These are phyloP conservation scores for Aspergillus ochraceus DNA, from an alignment of 2,329 filamentous ascomycete genomes.

Conservation along the genomic window DNA sequence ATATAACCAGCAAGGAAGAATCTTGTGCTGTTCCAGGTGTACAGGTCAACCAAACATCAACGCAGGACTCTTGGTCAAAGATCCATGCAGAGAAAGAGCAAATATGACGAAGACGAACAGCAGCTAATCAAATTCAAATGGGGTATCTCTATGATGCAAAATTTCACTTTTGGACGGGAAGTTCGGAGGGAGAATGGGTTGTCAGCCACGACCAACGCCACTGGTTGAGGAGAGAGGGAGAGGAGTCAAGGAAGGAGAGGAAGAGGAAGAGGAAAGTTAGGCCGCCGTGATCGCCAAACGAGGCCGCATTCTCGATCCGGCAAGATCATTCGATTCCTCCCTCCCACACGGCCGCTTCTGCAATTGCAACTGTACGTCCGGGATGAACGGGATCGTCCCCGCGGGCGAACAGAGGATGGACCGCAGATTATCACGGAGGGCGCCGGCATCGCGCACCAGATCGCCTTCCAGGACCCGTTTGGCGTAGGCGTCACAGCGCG, in stretches of 20 bases:
- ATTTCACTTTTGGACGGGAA: neutral
- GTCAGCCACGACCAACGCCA: neutral
- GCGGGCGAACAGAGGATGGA: conserved; percentile 23
- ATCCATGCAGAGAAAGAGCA: neutral
- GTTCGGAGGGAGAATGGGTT: neutral
- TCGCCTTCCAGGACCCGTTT: conserved; percentile 28
- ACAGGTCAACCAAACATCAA: neutral
- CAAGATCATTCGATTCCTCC: neutral
- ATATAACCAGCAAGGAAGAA: neutral
- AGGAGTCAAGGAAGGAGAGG: too few species aligned
- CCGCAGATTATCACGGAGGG: conserved; percentile 27
- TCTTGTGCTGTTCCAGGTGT: neutral
- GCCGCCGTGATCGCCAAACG: conserved; percentile 32
- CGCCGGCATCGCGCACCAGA: conserved; percentile 26
- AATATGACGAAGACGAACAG: neutral
- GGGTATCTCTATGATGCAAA: neutral
- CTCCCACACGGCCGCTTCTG: conserved; percentile 3
- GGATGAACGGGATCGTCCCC: conserved; percentile 4
- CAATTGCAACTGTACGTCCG: conserved; percentile 1
- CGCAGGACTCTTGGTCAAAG: neutral
- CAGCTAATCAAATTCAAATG: neutral
- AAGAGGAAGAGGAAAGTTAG: conserved; percentile 18
- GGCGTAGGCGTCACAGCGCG: conserved; percentile 30
- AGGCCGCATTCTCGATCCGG: conserved; percentile 1
- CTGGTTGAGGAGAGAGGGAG: too few species aligned